Percentiles rank a stretch among this genome's conserved stretches.
Conservation (phyloP, 495 filamentous ascomycete species). For the Neurospora discreta region DNA sequence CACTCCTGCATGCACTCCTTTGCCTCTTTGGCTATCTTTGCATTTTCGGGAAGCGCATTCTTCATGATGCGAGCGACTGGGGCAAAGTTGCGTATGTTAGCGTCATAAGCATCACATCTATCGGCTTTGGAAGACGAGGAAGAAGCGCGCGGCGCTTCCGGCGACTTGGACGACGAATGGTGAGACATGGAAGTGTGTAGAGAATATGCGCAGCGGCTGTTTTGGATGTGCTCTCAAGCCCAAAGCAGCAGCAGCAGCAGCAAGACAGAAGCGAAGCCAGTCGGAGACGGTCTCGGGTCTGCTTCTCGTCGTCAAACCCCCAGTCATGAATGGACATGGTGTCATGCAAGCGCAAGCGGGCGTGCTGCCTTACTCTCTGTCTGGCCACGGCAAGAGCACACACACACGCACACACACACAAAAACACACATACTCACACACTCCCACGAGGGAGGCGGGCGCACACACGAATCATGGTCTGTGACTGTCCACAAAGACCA, state of each 20-base stretch:
- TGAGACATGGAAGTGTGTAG: constrained; percentile 37
- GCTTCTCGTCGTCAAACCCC: neutral
- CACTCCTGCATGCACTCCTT: constrained; percentile 99
- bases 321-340: constrained; percentile 1
- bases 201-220: constrained; percentile 17
- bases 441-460: constrained; percentile 11
- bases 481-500: neutral
- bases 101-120: constrained; percentile 48
- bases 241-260: constrained; percentile 34
- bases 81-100: constrained; percentile 83
- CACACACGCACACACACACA: neutral
- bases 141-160: constrained; percentile 28
- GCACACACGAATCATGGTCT: constrained; percentile 29
- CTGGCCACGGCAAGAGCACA: constrained; percentile 16
- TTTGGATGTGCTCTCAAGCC: neutral
- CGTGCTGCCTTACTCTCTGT: neutral
- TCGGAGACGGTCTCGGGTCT: constrained; percentile 20
- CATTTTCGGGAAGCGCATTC: constrained; percentile 88
- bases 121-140: constrained; percentile 32
- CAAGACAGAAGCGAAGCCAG: constrained; percentile 31
- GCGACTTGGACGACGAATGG: constrained; percentile 38
- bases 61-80: constrained; percentile 99
- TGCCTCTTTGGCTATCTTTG: constrained; percentile 97
- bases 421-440: neutral
- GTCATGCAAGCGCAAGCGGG: constrained; percentile 23